Evolutionary conservation across 2,329 filamentous ascomycete genomes (phyloP), one percentile per base, ranked within the genome.

Genomic region (Aspergillus sojae): DNA sequence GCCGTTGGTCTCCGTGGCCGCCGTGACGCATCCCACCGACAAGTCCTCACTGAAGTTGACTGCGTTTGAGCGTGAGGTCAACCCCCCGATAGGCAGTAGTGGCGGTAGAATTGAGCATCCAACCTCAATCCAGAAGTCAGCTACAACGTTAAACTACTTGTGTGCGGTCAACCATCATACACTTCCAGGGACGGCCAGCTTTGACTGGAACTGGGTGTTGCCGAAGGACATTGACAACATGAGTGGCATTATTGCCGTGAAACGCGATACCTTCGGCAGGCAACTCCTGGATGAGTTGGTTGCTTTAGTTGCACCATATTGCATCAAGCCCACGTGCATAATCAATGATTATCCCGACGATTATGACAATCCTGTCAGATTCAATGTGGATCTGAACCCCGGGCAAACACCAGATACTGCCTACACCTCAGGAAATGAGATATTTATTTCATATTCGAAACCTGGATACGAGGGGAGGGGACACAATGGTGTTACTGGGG

Each of bases 141-240:
- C 39, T 16, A n/a, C 39, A 12, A 19, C 39, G 1, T 19, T 43
- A 16, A 16, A 43, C 39, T 43, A 43, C 2, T 2, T 43, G 6
- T 43, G 39, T 16, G 39, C 39, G 3, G 19, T 19, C 39, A 43
- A 43, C 30, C 16, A 45, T 26, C 39, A 60, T 4, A 28, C 34
- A 6, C 16, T 60, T 10, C 58, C 58, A 26, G 6, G 21, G 4
- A 43, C 52, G 23, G 19, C 53, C 1, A 4, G 32, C 12, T 56
- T 62, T 9, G 26, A 41, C 26, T 62, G 61, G 61, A 62, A 62
- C 41, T 62, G 61, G 61, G 39, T 62, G 21, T 11, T 34, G 23
- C 56, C 61, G 2, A 6, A 59, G 26, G 39, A 62, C 21, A 19
- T 62, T 43, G 21, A 46, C 10, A 46, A 55, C 28, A 21, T 5